Conservation (phyloP, 352 stramenopile species). For the Pythium apleroticum region DNA sequence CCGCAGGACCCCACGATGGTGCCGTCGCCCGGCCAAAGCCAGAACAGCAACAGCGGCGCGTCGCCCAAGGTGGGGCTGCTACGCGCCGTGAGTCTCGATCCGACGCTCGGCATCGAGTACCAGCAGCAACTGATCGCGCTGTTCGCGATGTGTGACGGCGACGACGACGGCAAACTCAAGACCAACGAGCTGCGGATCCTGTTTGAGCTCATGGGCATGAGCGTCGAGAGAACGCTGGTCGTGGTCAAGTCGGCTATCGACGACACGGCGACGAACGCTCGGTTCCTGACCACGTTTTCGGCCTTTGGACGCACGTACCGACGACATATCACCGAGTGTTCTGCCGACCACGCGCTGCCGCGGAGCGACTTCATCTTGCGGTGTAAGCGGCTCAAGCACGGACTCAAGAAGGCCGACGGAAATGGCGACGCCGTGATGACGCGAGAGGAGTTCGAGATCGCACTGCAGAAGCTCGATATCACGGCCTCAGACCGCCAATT, state of each 20-base stretch:
- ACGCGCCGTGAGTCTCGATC: slow-evolving; percentile 5
- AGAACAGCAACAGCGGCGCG: background rate
- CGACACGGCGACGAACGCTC: background rate
- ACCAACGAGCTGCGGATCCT: slow-evolving; percentile 29
- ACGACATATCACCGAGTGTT: slow-evolving; percentile 15
- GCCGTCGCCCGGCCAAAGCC: background rate
- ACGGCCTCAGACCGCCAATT: slow-evolving; percentile 35
- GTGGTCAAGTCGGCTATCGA: slow-evolving; percentile 5
- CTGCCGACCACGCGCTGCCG: slow-evolving; percentile 22
- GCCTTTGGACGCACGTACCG: slow-evolving; percentile 3
- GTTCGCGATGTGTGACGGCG: slow-evolving; percentile 35
- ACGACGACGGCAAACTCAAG: slow-evolving; percentile 39
- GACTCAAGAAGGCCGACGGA: slow-evolving; percentile 42
- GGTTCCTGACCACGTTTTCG: background rate
- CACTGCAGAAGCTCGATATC: slow-evolving; percentile 53
- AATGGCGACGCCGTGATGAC: slow-evolving; percentile 37
- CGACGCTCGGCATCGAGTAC: slow-evolving; percentile 24
- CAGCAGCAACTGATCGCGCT: slow-evolving; percentile 29
- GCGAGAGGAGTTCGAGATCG: slow-evolving; percentile 46
- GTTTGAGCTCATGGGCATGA: slow-evolving; percentile 31
- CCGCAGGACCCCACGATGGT: background rate
- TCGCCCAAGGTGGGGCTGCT: background rate
- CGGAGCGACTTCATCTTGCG: slow-evolving; percentile 33
- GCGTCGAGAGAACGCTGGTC: slow-evolving; percentile 5
- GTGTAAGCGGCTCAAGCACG: slow-evolving; percentile 48